phyloP scores from a whole-genome alignment of 192 early-diverging fungal species.

The Backusella morwellensis region DNA sequence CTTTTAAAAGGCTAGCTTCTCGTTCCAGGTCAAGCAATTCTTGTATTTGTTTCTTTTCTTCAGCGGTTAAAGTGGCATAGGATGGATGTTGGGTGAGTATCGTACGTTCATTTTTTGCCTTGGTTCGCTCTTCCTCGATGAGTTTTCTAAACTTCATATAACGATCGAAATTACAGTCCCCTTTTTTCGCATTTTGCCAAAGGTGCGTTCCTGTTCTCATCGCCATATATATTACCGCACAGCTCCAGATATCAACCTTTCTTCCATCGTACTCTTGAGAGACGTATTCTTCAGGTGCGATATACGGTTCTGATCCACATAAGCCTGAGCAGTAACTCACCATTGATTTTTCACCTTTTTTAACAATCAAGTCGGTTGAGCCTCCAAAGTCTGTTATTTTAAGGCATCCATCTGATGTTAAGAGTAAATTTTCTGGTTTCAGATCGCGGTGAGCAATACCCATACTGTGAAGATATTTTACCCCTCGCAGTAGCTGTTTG shows the following conservation, averaged over 20 bases:
- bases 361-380: conserved; percentile 74
- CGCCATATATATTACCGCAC: conserved; percentile 35
- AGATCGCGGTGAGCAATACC: conserved; percentile 81
- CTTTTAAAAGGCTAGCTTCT: conserved; percentile 22
- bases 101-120: conserved; percentile 11
- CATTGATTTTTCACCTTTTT: conserved; percentile 12
- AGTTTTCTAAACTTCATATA: conserved; percentile 27
- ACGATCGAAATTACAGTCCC: conserved; percentile 25
- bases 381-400: conserved; percentile 91
- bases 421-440: conserved; percentile 83
- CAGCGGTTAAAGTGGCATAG: neutral
- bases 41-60: conserved; percentile 9
- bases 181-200: conserved; percentile 32
- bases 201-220: conserved; percentile 35
- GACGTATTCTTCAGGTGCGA: conserved; percentile 78
- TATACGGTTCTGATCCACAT: conserved; percentile 81
- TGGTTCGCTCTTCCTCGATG: conserved; percentile 25
- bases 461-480: conserved; percentile 76
- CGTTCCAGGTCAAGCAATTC: conserved; percentile 42
- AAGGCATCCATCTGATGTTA: conserved; percentile 59
- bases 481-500: conserved; percentile 74
- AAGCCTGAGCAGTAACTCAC: conserved; percentile 52
- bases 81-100: neutral
- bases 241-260: conserved; percentile 46
- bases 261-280: conserved; percentile 69